Evolutionary conservation across 1,284 basidiomycete genomes (phyloP).

Genomic region (Gomphus bonarii): DNA sequence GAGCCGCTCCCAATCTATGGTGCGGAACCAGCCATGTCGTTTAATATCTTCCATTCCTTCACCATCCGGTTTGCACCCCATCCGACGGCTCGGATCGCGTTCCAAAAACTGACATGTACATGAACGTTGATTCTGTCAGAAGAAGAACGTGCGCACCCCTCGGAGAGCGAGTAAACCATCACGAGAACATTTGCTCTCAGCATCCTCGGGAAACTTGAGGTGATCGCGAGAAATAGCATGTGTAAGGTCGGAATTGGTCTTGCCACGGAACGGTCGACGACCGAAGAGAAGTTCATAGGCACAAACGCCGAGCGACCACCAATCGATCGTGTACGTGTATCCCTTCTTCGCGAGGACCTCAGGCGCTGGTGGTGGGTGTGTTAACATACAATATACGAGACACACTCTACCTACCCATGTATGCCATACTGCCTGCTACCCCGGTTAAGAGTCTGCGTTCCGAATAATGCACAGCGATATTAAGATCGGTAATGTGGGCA

Average conservation of each 20-base stretch:
- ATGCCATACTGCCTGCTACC: slow-evolving; percentile 99
- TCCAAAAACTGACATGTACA: slow-evolving; percentile 58
- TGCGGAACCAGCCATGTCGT: slow-evolving; percentile 78
- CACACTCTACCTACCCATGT: slow-evolving; percentile 63
- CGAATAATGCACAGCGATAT: slow-evolving; percentile 95
- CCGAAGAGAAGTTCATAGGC: slow-evolving; percentile 90
- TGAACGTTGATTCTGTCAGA: neutral
- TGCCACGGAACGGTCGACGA: slow-evolving; percentile 83
- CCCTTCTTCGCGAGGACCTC: slow-evolving; percentile 81
- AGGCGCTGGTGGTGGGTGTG: slow-evolving; percentile 41
- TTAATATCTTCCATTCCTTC: slow-evolving; percentile 75
- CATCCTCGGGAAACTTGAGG: slow-evolving; percentile 70
- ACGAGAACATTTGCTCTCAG: slow-evolving; percentile 58
- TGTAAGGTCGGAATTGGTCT: slow-evolving; percentile 84
- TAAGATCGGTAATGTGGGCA: slow-evolving; percentile 96
- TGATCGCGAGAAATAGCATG: slow-evolving; percentile 76
- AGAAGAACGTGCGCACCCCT: slow-evolving; percentile 37
- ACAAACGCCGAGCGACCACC: slow-evolving; percentile 94
- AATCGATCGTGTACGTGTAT: slow-evolving; percentile 88
- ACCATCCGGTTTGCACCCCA: slow-evolving; percentile 73
- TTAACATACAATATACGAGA: neutral
- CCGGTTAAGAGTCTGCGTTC: slow-evolving; percentile 78
- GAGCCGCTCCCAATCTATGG: slow-evolving; percentile 81
- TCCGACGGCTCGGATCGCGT: slow-evolving; percentile 70
- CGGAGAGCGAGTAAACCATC: slow-evolving; percentile 56